Evolutionary conservation across 108 stramenopile species (phyloP), one percentile per base, ranked within the genome.

Genomic region (Poteriospumella lacustris): DNA sequence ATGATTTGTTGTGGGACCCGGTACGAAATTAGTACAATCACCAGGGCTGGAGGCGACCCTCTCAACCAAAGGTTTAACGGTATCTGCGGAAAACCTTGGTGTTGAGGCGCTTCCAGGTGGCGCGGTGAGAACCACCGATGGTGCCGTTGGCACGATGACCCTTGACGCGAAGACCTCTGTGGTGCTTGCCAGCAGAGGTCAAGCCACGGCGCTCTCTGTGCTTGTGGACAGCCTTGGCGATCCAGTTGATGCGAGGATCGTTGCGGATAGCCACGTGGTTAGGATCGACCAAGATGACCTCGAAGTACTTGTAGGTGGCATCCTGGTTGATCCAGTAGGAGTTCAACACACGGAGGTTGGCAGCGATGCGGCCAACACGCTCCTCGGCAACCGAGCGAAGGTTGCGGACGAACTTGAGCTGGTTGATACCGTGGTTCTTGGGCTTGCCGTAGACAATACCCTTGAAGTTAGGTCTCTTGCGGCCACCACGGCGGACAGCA

Each of bases 371-470:
- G 80, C 99, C 99, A 39, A 90, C 94, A 86, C 97, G 95, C 91
- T 99, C 99, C 85, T 99, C 99, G 34, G 99, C 99, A 31, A 98
- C 91, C 72, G 86, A 87, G 79, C 94, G 94, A 75, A 97, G 89
- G 87, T 96, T 97, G 76, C 99, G 95, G 80, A 91, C 92, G 82
- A 95, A 95, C 86, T 99, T 99, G 80, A 99, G 84, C 79, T 99
- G 96, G 87, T 91, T 96, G 86, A 99, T 98, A 92, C 99, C 98
- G 84, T 97, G 96, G 85, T 99, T 89, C 92, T 99, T 99, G 83
- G 99, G 99, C 93, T 99, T 99, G 84, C 99, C 99, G 84, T 91
- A 96, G 60, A 99, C 99, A 91, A 98, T 97, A 89, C 99, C 99
- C 88, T 96, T 93, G 89, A 91, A 91, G 84, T 95, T 96, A 43